These are phyloP conservation scores for Triadica sebifera DNA, from an alignment of 345 rosid species.

Conservation along the genomic window DNA sequence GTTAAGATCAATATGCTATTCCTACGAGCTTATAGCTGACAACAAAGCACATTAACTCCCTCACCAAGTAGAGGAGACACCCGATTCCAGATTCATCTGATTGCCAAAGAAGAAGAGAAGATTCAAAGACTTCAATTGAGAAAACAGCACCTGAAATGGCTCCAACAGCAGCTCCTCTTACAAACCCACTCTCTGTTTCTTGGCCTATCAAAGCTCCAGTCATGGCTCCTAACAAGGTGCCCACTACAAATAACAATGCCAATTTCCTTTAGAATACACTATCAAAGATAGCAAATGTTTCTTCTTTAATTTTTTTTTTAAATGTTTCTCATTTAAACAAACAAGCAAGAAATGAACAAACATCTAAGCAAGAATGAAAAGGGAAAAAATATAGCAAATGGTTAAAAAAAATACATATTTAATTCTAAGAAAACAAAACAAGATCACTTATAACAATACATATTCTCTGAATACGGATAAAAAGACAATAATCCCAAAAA, in stretches of 20 bases:
- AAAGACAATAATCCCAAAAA: conserved; percentile 10
- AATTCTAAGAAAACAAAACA: conserved; percentile 5
- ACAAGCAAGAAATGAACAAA: background rate
- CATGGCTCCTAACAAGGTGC: conserved; percentile 94
- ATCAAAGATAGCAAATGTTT: background rate
- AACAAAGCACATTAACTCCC: conserved; percentile 20
- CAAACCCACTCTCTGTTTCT: conserved; percentile 98
- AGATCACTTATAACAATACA: background rate
- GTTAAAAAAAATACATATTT: background rate
- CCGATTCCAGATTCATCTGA: conserved; percentile 89
- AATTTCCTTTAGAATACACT: conserved; percentile 6
- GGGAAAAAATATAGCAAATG: background rate
- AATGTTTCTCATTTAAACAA: background rate
- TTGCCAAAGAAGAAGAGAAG: conserved; percentile 93
- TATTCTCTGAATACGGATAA: conserved; percentile 5
- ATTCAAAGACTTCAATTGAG: conserved; percentile 97
- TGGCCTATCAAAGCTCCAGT: conserved; percentile 99
- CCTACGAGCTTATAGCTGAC: too few relatives aligned
- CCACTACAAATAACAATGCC: conserved; percentile 53
- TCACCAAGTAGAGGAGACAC: conserved; percentile 92
- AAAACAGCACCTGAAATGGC: conserved; percentile 99
- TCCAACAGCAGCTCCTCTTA: conserved; percentile 95
- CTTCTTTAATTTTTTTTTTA: too few relatives aligned
- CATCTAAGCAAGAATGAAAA: background rate
- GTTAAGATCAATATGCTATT: too few relatives aligned